Evolutionary conservation across 768 basidiomycete species (phyloP).

Genomic region (Leccinum broughii): DNA sequence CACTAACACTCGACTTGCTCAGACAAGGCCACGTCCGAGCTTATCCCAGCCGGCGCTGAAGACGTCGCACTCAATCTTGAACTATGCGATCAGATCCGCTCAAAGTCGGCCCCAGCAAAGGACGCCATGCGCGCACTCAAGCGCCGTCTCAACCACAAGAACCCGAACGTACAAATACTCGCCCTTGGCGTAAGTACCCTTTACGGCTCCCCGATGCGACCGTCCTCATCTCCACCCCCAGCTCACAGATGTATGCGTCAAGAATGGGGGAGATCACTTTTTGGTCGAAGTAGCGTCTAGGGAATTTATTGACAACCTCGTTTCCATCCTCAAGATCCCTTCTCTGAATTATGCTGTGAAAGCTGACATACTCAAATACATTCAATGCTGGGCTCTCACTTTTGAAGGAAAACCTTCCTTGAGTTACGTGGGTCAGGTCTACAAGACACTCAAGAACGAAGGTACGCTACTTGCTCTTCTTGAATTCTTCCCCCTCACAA

Average conservation of each 20-base stretch:
- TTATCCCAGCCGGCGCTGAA: slow-evolving; percentile 77
- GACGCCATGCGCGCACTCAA: slow-evolving; percentile 89
- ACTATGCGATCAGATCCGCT: slow-evolving; percentile 95
- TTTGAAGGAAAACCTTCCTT: slow-evolving; percentile 81
- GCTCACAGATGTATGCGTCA: slow-evolving; percentile 90
- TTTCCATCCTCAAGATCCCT: slow-evolving; percentile 82
- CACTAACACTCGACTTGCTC: slow-evolving; percentile 31
- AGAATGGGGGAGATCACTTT: slow-evolving; percentile 96
- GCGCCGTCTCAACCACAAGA: slow-evolving; percentile 86
- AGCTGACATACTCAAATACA: slow-evolving; percentile 66
- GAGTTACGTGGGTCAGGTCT: slow-evolving; percentile 75
- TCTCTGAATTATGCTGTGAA: slow-evolving; percentile 80
- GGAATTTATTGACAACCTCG: slow-evolving; percentile 93
- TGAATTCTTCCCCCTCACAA: background rate
- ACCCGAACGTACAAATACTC: slow-evolving; percentile 91
- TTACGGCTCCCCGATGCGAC: background rate
- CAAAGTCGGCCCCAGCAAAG: slow-evolving; percentile 82
- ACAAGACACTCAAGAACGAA: slow-evolving; percentile 72
- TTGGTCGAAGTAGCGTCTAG: slow-evolving; percentile 79
- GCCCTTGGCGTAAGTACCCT: slow-evolving; percentile 70
- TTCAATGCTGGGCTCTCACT: slow-evolving; percentile 95
- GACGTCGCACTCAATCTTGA: slow-evolving; percentile 94
- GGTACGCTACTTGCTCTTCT: slow-evolving; percentile 45
- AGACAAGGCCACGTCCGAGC: slow-evolving; percentile 96
- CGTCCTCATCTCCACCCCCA: slow-evolving; percentile 31